Percentiles rank a stretch among this genome's conserved stretches.
Evolutionary conservation across 2,329 filamentous ascomycete genomes (phyloP).

Genomic region (Fusarium torreyae): DNA sequence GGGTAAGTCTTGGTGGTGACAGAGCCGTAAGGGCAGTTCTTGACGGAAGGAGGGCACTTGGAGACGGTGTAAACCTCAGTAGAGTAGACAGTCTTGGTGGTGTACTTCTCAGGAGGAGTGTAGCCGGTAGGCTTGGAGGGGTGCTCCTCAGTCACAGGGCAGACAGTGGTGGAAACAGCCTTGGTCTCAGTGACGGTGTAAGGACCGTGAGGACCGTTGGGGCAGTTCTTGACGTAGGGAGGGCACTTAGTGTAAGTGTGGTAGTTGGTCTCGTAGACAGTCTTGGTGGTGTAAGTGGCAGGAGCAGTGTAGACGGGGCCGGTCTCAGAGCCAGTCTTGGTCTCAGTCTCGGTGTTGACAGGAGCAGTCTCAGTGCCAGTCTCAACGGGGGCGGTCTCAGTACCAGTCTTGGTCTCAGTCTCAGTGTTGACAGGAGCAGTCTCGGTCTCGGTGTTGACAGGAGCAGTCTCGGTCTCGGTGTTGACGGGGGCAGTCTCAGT

Average conservation of each 20-base stretch:
- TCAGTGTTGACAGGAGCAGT: background rate
- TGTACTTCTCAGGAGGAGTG: constrained; percentile 50
- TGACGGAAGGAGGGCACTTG: constrained; percentile 44
- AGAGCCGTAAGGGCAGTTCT: constrained; percentile 52
- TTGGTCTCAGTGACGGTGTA: constrained; percentile 53
- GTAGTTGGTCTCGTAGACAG: constrained; percentile 50
- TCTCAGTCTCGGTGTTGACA: constrained; percentile 10
- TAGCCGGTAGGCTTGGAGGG: constrained; percentile 44
- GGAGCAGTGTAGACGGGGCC: constrained; percentile 13
- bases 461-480: background rate
- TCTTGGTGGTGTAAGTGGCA: constrained; percentile 51
- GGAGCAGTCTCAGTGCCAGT: background rate
- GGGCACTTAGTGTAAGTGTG: constrained; percentile 53
- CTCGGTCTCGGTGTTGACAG: constrained; percentile 6
- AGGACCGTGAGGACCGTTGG: constrained; percentile 41
- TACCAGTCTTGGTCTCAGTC: background rate
- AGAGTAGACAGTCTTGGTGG: constrained; percentile 48
- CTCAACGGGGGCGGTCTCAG: constrained; percentile 6
- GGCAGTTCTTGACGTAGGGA: constrained; percentile 52
- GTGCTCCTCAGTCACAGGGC: constrained; percentile 55
- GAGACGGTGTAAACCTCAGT: constrained; percentile 37
- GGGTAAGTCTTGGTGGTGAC: constrained; percentile 38
- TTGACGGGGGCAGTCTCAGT: background rate
- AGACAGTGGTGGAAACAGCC: constrained; percentile 59
- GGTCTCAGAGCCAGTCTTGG: constrained; percentile 11